Evolutionary conservation across 179 eudicot genomes (phyloP).

Genomic region (Spinacia oleracea): DNA sequence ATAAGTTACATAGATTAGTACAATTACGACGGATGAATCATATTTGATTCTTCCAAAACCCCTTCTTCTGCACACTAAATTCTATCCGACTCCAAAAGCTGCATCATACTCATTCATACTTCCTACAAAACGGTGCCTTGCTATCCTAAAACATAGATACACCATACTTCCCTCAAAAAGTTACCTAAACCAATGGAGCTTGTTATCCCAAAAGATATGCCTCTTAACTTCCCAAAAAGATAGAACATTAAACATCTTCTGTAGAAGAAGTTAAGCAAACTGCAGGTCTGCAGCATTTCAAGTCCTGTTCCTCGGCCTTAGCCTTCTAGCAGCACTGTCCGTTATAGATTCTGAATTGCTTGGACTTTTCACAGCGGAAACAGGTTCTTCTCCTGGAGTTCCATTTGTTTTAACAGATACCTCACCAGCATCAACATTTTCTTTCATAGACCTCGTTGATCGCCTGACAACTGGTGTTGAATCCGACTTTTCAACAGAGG

Average conservation of each 20-base stretch:
- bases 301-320: slow-evolving; percentile 45
- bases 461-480: not conserved
- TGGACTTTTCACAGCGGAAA: slow-evolving; percentile 22
- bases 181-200: not conserved
- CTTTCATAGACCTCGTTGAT: slow-evolving; percentile 11
- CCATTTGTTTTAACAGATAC: not conserved
- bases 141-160: not conserved
- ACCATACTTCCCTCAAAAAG: not conserved
- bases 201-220: not conserved
- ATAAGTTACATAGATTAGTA: not conserved
- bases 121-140: not conserved
- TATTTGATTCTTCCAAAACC: not conserved
- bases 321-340: slow-evolving; percentile 54
- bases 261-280: slow-evolving; percentile 5
- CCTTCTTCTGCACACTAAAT: not conserved
- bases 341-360: slow-evolving; percentile 15
- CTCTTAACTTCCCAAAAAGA: not conserved
- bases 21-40: not conserved
- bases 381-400: not conserved
- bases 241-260: slow-evolving; percentile 1
- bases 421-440: slow-evolving; percentile 14
- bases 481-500: not conserved
- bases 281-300: not conserved
- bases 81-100: not conserved
- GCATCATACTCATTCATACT: not conserved